Evolutionary conservation across 805 yeast species (phyloP).

Genomic region (Yarrowia sp.): DNA sequence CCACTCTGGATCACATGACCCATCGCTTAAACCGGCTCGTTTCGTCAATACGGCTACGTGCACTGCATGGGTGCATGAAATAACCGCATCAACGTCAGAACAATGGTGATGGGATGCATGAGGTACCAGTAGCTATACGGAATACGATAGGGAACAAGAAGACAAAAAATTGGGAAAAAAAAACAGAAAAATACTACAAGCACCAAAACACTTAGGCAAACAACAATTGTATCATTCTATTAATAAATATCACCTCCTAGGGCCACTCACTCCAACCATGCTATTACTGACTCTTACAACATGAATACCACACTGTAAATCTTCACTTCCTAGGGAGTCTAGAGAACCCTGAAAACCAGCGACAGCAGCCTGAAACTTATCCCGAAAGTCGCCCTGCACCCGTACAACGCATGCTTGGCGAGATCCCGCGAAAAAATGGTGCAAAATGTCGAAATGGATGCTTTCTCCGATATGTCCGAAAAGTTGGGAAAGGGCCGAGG

Average conservation of each 20-base stretch:
- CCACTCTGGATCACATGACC: too few species aligned
- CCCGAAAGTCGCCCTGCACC: slow-evolving; percentile 30
- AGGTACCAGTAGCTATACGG: too few species aligned
- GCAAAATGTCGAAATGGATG: slow-evolving; percentile 37
- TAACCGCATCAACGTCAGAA: too few species aligned
- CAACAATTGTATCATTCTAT: too few species aligned
- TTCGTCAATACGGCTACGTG: too few species aligned
- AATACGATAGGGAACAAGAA: too few species aligned
- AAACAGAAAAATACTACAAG: too few species aligned
- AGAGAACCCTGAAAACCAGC: slow-evolving; percentile 30
- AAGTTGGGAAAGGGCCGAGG: slow-evolving; percentile 32
- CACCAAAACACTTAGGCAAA: too few species aligned
- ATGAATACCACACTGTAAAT: slow-evolving; percentile 28
- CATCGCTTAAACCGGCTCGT: too few species aligned
- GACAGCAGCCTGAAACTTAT: slow-evolving; percentile 31
- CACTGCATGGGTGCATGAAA: too few species aligned
- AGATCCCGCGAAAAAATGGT: slow-evolving; percentile 11
- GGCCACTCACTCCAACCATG: slow-evolving; percentile 31
- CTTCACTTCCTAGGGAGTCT: slow-evolving; percentile 23
- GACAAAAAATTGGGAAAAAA: too few species aligned
- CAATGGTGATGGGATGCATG: too few species aligned
- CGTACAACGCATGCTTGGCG: slow-evolving; percentile 28
- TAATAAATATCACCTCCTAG: slow-evolving; percentile 1
- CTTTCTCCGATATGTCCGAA: slow-evolving; percentile 38
- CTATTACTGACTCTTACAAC: slow-evolving; percentile 33